Evolutionary conservation across 202 grass and related monocot genomes (phyloP).

Genomic region (Bolboschoenoplectus hybrid): DNA sequence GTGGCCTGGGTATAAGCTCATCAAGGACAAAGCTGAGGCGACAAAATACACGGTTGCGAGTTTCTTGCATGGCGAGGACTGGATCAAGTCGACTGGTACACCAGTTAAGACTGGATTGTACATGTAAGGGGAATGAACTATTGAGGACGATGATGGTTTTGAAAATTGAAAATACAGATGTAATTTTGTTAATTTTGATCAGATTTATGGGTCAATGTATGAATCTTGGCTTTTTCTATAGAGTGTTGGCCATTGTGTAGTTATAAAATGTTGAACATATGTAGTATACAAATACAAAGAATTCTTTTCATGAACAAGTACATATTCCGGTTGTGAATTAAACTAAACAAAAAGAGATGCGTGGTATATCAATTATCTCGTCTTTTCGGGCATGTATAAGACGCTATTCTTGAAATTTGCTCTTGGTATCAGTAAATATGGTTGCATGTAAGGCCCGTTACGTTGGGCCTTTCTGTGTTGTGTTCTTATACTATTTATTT

Average conservation of each 20-base stretch:
- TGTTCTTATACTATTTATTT: not conserved
- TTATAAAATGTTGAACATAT: conserved; percentile 29
- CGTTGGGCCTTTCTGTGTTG: not conserved
- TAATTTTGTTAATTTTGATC: conserved; percentile 39
- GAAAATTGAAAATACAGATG: conserved; percentile 26
- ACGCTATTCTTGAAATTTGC: not conserved
- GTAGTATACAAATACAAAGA: conserved; percentile 22
- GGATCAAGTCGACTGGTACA: conserved; percentile 67
- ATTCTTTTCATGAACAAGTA: conserved; percentile 23
- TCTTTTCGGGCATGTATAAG: not conserved
- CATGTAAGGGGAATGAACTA: conserved; percentile 37
- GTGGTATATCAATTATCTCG: too few species aligned
- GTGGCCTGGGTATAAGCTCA: conserved; percentile 68
- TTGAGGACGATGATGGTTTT: not conserved
- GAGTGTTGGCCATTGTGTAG: conserved; percentile 26
- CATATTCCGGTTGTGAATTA: not conserved
- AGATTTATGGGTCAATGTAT: conserved; percentile 32
- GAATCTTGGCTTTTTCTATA: conserved; percentile 28
- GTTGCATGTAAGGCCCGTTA: not conserved
- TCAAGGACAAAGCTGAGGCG: conserved; percentile 53
- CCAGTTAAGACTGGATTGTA: conserved; percentile 74
- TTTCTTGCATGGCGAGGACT: conserved; percentile 64
- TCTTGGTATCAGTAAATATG: not conserved
- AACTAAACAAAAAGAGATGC: not conserved
- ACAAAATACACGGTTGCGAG: conserved; percentile 53